Percentiles rank a stretch among this genome's conserved stretches.
These are phyloP conservation scores for Knufia petricola DNA, from an alignment of 2,329 filamentous ascomycete species.

Conservation along the genomic window DNA sequence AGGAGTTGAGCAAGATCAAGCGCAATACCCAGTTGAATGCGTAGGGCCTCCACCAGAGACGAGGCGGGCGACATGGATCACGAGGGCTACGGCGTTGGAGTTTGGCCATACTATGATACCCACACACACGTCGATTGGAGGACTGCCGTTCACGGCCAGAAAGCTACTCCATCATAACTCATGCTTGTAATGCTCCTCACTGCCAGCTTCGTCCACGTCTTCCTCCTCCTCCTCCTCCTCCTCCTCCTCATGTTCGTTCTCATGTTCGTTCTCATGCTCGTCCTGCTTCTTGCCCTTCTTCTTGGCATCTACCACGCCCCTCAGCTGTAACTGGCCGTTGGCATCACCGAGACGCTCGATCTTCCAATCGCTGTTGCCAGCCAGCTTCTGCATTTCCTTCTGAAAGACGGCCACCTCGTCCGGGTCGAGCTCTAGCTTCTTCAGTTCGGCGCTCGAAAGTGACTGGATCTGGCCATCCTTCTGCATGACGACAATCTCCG, in stretches of 20 bases:
- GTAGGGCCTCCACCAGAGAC: no score
- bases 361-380: slow-evolving; percentile 65
- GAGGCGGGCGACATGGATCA: not conserved
- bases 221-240: slow-evolving; percentile 34
- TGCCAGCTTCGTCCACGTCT: slow-evolving; percentile 25
- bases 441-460: slow-evolving; percentile 57
- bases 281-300: slow-evolving; percentile 32
- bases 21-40: no score
- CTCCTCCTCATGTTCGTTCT: slow-evolving; percentile 43
- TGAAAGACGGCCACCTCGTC: slow-evolving; percentile 60
- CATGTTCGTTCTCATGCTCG: slow-evolving; percentile 22
- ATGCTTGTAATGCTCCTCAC: slow-evolving; percentile 33
- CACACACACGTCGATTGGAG: not conserved
- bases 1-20: slow-evolving; percentile 79
- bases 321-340: slow-evolving; percentile 55
- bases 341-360: slow-evolving; percentile 64
- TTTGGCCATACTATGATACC: not conserved
- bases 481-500: slow-evolving; percentile 43
- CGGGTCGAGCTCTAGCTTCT: slow-evolving; percentile 56
- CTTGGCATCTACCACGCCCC: slow-evolving; percentile 48
- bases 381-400: slow-evolving; percentile 57
- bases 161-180: slow-evolving; percentile 17
- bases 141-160: not conserved
- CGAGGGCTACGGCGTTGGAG: not conserved
- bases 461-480: slow-evolving; percentile 54